Base-by-base conservation (phyloP, 2,329 filamentous ascomycete genomes). In the Fusarium sp. region DNA sequence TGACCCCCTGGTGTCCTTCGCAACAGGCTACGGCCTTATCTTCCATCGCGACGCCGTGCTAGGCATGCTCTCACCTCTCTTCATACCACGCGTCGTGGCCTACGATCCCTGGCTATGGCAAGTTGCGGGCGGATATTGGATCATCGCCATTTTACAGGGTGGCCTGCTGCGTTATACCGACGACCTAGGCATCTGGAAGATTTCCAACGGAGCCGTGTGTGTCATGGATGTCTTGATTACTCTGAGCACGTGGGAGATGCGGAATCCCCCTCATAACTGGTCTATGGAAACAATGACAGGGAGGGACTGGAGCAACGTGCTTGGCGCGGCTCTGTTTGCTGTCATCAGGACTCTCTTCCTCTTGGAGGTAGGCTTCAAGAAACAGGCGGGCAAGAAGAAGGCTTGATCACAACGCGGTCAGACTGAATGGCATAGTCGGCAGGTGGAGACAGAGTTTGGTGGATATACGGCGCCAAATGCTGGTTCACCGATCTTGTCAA, bases 101-200 rank as follows among this genome's bases (percentile, higher is more conserved):
- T 46, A 46, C 44, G 44, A 46, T 6, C 44, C 44, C 7, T 46
- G 44, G 44, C 44, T 46, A 3, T 46, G 44, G 44, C 44, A 46
- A 17, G 44, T 46, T 3, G 44, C 44, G 4, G 44, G 26, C 14
- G 44, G 26, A 46, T 46, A 46, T 9, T 46, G 44, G 44, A 17
- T 46, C 26, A 34, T 17, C 5, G 10, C 44, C 7, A 9, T 46
- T 5, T 14, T 46, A 5, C 44, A 46, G 11, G 44, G 44, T 2
- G 28, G n/a, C 3, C 11, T 46, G n/a, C 24, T 46, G 3, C 44
- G 44, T 14, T 46, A 34, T 21, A 22, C 44, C 11, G 28, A 46
- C 14, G 44, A 46, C 15, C 44, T 46, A 17, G 28, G 28, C 11
- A 34, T 46, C n/a, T 46, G 44, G 44, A 46, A 46, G n/a, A 33